phyloP scores from a whole-genome alignment of 2,329 filamentous ascomycete genomes.

The Thielaviopsis cerberus region DNA sequence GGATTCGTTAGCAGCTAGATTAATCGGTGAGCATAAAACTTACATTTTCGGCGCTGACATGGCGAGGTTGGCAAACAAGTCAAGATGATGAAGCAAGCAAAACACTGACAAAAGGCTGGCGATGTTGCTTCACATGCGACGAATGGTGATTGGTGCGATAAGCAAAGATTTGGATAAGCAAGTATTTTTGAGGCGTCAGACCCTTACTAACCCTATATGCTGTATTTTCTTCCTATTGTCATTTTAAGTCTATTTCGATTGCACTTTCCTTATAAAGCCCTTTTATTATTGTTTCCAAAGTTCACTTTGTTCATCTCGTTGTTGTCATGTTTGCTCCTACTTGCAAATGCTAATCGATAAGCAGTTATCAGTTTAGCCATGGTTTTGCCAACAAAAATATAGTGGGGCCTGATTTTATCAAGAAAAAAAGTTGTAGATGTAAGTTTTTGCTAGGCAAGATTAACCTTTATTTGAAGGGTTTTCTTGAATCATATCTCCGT shows the following conservation, averaged over 20 bases:
- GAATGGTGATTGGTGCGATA: conserved; percentile 11
- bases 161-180: too few relatives aligned
- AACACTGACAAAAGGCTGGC: conserved; percentile 1
- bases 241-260: too few relatives aligned
- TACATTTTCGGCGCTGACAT: conserved; percentile 34
- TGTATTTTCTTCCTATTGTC: too few relatives aligned
- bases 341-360: conserved; percentile 3
- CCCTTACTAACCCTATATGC: too few relatives aligned
- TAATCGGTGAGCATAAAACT: conserved; percentile 11
- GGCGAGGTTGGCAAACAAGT: conserved; percentile 2
- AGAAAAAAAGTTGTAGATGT: background rate
- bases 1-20: conserved; percentile 9
- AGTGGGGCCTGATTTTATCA: conserved; percentile 5
- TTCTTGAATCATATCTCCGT: background rate
- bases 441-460: background rate
- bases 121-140: conserved; percentile 5
- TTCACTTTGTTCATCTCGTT: background rate
- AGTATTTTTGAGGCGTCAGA: too few relatives aligned
- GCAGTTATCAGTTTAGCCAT: conserved; percentile 12
- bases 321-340: too few relatives aligned
- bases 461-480: background rate
- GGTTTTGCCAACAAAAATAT: conserved; percentile 11
- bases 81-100: background rate
- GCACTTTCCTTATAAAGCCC: too few relatives aligned
- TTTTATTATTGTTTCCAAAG: too few relatives aligned